Evolutionary conservation across 2,329 filamentous ascomycete species (phyloP).

Genomic region (Penicillium sp.): DNA sequence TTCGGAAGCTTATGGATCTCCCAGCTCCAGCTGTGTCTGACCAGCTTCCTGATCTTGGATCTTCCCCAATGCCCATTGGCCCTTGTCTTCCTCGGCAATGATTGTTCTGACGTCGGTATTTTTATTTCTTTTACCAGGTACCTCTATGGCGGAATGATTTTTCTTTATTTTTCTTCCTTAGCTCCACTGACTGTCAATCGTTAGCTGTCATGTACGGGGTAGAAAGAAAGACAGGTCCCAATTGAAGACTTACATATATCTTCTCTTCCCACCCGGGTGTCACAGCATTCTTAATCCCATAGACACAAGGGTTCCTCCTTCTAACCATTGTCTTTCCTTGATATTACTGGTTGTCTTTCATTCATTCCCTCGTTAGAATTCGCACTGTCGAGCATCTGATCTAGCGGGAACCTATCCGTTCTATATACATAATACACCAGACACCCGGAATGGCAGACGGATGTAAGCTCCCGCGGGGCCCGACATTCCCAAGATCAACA

Average conservation of each 20-base stretch:
- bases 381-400: conserved; percentile 2
- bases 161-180: background rate
- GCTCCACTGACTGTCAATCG: conserved; percentile 4
- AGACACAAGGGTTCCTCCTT: background rate
- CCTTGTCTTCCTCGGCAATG: conserved; percentile 28
- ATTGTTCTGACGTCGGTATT: conserved; percentile 24
- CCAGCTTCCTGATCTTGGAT: conserved; percentile 21
- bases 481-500: too few species aligned
- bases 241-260: conserved; percentile 9
- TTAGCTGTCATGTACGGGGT: conserved; percentile 19
- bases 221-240: conserved; percentile 1
- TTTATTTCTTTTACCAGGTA: conserved; percentile 3
- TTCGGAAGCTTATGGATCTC: conserved; percentile 22
- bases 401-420: background rate
- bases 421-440: conserved; percentile 14
- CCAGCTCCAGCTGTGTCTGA: conserved; percentile 28
- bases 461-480: conserved; percentile 50
- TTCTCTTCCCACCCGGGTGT: background rate
- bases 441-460: conserved; percentile 52
- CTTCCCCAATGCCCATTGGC: conserved; percentile 27
- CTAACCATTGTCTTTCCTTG: conserved; percentile 9
- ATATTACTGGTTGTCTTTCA: conserved; percentile 9
- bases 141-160: background rate
- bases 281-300: conserved; percentile 6
- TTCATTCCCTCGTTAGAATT: background rate